phyloP scores from a whole-genome alignment of 495 filamentous ascomycete genomes.

The Aspergillus cavernicola region DNA sequence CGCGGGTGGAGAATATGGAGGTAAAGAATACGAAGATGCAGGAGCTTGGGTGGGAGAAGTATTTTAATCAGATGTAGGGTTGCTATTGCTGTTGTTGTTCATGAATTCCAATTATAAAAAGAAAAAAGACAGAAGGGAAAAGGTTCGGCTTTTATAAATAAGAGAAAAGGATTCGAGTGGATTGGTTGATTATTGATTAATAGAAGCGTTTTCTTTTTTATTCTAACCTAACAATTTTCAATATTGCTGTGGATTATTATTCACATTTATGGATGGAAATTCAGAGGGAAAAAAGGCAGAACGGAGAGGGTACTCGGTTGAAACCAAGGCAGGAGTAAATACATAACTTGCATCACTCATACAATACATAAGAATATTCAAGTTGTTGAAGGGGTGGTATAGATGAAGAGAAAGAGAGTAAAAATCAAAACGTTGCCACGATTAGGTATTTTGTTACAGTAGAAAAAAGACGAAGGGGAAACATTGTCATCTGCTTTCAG shows the following conservation, averaged over 20 bases:
- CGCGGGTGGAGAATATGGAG: conserved; percentile 63
- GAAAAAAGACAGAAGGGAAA: too few relatives aligned
- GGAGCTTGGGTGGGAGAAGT: conserved; percentile 66
- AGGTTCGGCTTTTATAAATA: not conserved
- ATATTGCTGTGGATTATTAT: too few relatives aligned
- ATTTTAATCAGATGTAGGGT: conserved; percentile 57
- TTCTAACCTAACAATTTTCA: not conserved
- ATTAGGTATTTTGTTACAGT: not conserved
- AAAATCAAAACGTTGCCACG: not conserved
- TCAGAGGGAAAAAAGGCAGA: not conserved
- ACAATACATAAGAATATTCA: not conserved
- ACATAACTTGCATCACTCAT: not conserved
- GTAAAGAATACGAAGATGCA: conserved; percentile 44
- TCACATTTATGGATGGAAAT: too few relatives aligned
- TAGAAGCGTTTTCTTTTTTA: not conserved
- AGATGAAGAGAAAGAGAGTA: conserved; percentile 5
- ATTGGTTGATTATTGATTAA: not conserved
- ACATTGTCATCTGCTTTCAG: too few relatives aligned
- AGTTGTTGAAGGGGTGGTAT: not conserved
- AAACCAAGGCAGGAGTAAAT: not conserved
- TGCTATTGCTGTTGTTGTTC: too few relatives aligned
- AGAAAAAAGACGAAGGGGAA: not conserved
- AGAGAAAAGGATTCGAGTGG: not conserved
- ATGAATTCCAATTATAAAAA: too few relatives aligned
- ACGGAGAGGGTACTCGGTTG: not conserved